Percentiles rank a stretch among this genome's conserved stretches.
phyloP scores from a whole-genome alignment of 345 rosid species.

The Pistacia integerrima region DNA sequence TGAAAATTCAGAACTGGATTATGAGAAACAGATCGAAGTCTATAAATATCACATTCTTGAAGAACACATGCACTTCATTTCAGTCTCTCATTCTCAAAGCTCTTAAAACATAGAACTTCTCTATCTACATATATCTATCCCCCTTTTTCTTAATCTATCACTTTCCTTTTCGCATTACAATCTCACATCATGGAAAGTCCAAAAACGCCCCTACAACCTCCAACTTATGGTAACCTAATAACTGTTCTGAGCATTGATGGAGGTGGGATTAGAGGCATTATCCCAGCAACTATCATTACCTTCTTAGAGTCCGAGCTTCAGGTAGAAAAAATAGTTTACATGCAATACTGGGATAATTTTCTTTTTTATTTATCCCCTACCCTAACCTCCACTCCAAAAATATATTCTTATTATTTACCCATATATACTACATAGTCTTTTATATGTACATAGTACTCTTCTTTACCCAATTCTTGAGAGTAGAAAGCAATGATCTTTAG shows the following conservation, averaged over 20 bases:
- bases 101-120: background rate
- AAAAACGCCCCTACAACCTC: slow-evolving; percentile 53
- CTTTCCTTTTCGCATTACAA: background rate
- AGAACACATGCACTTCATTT: background rate
- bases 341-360: too few species aligned
- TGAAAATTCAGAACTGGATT: background rate
- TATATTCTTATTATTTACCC: slow-evolving; percentile 45
- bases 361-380: too few species aligned
- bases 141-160: background rate
- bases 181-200: slow-evolving; percentile 33
- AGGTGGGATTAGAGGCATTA: slow-evolving; percentile 74
- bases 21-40: background rate
- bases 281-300: slow-evolving; percentile 55
- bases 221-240: slow-evolving; percentile 46
- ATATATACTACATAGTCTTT: too few species aligned
- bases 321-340: slow-evolving; percentile 28
- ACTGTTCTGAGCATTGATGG: slow-evolving; percentile 77
- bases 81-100: background rate
- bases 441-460: too few species aligned
- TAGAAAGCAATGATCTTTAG: too few species aligned
- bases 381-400: too few species aligned
- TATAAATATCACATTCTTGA: background rate
- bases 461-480: too few species aligned
- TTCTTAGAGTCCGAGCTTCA: slow-evolving; percentile 69
- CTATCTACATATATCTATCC: background rate